Evolutionary conservation across 164 flowering plant species (phyloP).

Genomic region (Umbilicus rupestris): DNA sequence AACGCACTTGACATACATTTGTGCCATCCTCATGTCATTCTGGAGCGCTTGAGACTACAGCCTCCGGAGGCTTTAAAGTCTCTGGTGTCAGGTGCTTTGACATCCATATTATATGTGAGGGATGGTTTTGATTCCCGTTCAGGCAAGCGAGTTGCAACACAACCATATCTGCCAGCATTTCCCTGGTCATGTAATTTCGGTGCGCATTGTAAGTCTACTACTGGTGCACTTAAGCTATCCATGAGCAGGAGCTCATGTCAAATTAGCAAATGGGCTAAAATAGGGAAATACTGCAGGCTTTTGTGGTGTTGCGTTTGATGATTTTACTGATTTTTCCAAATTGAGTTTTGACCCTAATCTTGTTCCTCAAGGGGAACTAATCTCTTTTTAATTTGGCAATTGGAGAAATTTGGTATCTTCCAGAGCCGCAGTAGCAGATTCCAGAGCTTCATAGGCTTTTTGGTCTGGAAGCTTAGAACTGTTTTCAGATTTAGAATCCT

Average conservation of each 20-base stretch:
- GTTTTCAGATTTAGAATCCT: neutral
- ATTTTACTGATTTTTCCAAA: constrained; percentile 39
- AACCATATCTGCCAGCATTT: constrained; percentile 61
- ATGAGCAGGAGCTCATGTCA: constrained; percentile 41
- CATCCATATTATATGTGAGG: constrained; percentile 28
- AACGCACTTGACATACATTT: constrained; percentile 20
- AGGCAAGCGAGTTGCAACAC: constrained; percentile 32
- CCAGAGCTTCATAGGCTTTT: constrained; percentile 20
- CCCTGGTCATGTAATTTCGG: constrained; percentile 62
- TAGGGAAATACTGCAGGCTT: constrained; percentile 26
- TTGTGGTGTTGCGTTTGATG: constrained; percentile 22
- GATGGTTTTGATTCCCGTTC: constrained; percentile 30
- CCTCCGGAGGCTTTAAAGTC: constrained; percentile 59
- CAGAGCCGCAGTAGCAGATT: constrained; percentile 10
- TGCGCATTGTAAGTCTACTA: constrained; percentile 42
- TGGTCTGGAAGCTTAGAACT: no score
- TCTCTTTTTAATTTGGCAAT: constrained; percentile 14
- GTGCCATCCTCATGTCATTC: constrained; percentile 38
- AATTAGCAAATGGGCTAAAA: constrained; percentile 55
- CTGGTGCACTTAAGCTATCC: constrained; percentile 47
- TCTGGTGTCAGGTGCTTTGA: constrained; percentile 53
- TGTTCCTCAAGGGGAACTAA: constrained; percentile 26
- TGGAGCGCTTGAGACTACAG: constrained; percentile 54
- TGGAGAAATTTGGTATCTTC: constrained; percentile 11
- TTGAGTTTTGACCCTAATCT: constrained; percentile 39